Evolutionary conservation across 352 stramenopile species (phyloP).

Genomic region (Globisporangium mamillatum): DNA sequence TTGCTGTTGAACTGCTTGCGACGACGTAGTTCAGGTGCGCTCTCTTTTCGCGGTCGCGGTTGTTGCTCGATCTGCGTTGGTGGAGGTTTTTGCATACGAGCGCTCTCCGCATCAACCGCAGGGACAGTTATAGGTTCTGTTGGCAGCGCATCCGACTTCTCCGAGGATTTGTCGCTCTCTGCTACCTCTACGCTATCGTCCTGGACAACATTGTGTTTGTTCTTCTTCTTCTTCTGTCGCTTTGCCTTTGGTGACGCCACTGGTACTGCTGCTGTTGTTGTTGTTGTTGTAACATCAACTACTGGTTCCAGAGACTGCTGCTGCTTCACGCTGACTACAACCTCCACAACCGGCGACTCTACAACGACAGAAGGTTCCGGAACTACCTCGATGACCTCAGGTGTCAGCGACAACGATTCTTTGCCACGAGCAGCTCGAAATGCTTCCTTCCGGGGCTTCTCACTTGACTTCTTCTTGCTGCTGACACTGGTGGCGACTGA

Average conservation of each 20-base stretch:
- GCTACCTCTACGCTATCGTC: neutral
- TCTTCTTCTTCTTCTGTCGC: constrained; percentile 16
- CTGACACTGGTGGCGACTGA: neutral
- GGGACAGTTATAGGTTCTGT: neutral
- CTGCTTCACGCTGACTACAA: neutral
- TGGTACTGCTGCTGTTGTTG: neutral
- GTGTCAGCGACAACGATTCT: neutral
- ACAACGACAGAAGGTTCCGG: neutral
- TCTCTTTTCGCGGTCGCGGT: constrained; percentile 2
- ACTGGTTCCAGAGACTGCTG: no score
- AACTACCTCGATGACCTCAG: neutral
- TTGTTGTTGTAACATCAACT: neutral
- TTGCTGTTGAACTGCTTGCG: constrained; percentile 12
- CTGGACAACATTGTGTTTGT: neutral
- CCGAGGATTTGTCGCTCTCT: neutral
- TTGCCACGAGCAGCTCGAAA: neutral
- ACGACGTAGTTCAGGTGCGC: constrained; percentile 7
- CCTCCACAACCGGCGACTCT: neutral
- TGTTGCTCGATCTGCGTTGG: constrained; percentile 5
- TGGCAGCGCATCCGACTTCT: neutral
- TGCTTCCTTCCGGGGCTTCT: constrained; percentile 6
- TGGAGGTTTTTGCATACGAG: neutral
- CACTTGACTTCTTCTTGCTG: constrained; percentile 1
- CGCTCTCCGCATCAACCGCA: neutral
- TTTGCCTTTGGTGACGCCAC: constrained; percentile 13